Conservation (phyloP, 306 rosid species). For the Acacia melanoxylon region DNA sequence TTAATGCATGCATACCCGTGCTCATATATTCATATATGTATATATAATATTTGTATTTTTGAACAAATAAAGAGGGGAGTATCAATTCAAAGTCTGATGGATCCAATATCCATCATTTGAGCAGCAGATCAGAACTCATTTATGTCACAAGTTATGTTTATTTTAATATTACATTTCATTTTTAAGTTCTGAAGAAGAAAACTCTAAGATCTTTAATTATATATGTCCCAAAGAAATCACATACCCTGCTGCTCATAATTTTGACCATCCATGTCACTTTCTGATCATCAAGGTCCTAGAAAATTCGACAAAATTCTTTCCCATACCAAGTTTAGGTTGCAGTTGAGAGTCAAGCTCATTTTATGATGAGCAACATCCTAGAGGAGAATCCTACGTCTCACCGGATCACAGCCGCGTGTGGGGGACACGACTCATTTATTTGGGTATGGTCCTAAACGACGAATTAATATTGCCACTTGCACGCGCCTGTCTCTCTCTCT, state of each 20-base stretch:
- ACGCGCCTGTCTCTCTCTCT: not conserved
- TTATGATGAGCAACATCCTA: not conserved
- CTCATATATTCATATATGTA: not conserved
- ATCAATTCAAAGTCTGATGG: not conserved
- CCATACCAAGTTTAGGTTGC: not conserved
- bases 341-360: not conserved
- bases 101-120: not conserved
- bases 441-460: constrained; percentile 11
- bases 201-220: too few relatives aligned
- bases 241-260: not conserved
- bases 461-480: not conserved
- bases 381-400: not conserved
- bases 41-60: not conserved
- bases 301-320: not conserved
- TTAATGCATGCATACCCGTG: not conserved
- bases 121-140: not conserved
- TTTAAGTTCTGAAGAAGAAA: too few relatives aligned
- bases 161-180: not conserved
- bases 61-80: not conserved
- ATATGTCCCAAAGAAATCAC: not conserved
- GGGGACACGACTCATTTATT: constrained; percentile 19
- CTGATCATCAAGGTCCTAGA: not conserved
- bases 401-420: too few relatives aligned
- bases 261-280: not conserved
- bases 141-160: not conserved